Evolutionary conservation across 2,329 filamentous ascomycete species (phyloP), one percentile per base, ranked within the genome.

Genomic region (Leptodontidium sp.): DNA sequence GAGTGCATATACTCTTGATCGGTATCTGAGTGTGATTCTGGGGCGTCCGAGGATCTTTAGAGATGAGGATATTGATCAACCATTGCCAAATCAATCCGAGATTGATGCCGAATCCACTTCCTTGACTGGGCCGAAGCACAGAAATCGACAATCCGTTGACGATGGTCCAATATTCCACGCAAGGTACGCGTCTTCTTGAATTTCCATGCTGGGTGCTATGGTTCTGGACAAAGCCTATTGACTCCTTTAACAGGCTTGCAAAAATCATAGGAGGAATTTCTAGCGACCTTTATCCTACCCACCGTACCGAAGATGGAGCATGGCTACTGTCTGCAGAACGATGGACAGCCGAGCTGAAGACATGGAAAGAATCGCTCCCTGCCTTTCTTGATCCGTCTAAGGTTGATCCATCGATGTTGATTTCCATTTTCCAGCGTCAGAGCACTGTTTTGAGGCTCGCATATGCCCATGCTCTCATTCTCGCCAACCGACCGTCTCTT

Each of bases 21-120:
- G 87, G 45, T 90, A 90, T 66, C 79, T 91, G 0, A 86, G 87
- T 29, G 86, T 89, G n/a, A 86, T 89, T 21, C 84, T 90, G 38
- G 88, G 88, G 0, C 81, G 88, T 6, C 88, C 88, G 0, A 78
- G 86, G 8, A 82, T 88, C 15, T 86, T 89, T 32, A 87, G 88
- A 61, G 88, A 90, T 55, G 86, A 89, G 43, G 87, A 90, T 62
- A 87, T 89, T 59, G 88, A 90, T 64, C 88, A 90, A 67, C 83
- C 85, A 2, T 81, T 87, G n/a, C 88, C 88, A 0, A 82, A 83
- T 15, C 74, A 79, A 5, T 80, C 88, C 53, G 40, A 26, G 3
- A 86, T 87, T 66, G 87, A 90, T 67, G 84, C 87, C 47, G 83
- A 88, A 38, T 84, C 29, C 15, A 35, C 24, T 90, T 78, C 81